These are phyloP conservation scores for Inonotus obliquus DNA, from an alignment of 1,284 basidiomycete species.

Conservation along the genomic window DNA sequence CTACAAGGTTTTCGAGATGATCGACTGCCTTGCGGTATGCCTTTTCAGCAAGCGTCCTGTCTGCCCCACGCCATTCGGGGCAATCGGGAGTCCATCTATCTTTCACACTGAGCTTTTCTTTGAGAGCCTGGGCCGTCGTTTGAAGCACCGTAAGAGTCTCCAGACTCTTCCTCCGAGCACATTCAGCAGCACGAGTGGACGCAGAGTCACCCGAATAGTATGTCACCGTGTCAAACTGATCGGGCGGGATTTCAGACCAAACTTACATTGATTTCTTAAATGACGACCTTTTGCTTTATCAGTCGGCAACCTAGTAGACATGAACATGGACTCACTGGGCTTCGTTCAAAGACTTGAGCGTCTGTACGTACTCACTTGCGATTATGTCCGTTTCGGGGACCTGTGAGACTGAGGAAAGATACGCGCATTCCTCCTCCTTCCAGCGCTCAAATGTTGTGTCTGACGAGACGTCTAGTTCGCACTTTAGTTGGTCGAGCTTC, in stretches of 20 bases:
- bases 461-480: too few species aligned
- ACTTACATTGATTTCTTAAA: too few species aligned
- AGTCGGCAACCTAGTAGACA: too few species aligned
- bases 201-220: neutral
- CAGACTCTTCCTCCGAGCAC: neutral
- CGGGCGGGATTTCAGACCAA: too few species aligned
- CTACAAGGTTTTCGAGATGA: slow-evolving; percentile 28
- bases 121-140: slow-evolving; percentile 13
- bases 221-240: too few species aligned
- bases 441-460: neutral
- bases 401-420: neutral
- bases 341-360: neutral
- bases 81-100: slow-evolving; percentile 22
- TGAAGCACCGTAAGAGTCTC: slow-evolving; percentile 7
- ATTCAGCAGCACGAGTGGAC: neutral
- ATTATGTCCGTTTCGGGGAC: neutral
- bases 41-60: slow-evolving; percentile 19
- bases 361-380: neutral
- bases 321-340: slow-evolving; percentile 4
- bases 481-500: too few species aligned
- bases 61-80: slow-evolving; percentile 16
- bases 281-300: too few species aligned
- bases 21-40: slow-evolving; percentile 26
- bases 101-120: slow-evolving; percentile 22
- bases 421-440: neutral